Conservation (phyloP, 331 rosid species). For the Pyrus hybrid region DNA sequence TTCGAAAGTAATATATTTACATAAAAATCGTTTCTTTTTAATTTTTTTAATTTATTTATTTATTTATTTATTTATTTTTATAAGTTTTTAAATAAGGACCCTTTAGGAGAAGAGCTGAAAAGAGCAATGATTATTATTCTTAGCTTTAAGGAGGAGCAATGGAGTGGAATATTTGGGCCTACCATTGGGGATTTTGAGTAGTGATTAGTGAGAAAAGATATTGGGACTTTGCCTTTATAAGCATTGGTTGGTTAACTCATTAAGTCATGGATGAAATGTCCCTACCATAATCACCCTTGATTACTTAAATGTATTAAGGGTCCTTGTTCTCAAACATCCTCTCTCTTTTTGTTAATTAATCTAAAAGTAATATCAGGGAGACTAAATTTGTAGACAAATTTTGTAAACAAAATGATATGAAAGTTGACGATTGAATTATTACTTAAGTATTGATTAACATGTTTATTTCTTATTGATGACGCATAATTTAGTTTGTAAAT, state of each 20-base stretch:
- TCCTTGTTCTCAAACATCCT: constrained; percentile 20
- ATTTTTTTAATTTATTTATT: no score
- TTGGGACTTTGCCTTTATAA: constrained; percentile 44
- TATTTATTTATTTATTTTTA: neutral
- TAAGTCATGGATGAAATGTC: constrained; percentile 91
- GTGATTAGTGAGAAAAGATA: constrained; percentile 20
- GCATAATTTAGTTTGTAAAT: no score
- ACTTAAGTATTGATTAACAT: no score
- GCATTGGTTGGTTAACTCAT: constrained; percentile 74
- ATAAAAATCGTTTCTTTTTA: no score
- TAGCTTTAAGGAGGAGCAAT: constrained; percentile 92
- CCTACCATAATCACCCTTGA: constrained; percentile 29
- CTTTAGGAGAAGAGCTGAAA: constrained; percentile 24
- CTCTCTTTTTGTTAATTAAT: constrained; percentile 1
- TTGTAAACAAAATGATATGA: no score
- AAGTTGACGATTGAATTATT: no score
- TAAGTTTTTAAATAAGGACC: no score
- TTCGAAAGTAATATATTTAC: constrained; percentile 49
- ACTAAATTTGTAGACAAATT: no score
- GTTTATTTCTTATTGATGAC: no score
- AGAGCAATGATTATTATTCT: constrained; percentile 48
- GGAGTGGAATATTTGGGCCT: constrained; percentile 46
- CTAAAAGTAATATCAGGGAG: neutral
- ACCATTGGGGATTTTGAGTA: constrained; percentile 21
- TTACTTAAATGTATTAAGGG: constrained; percentile 10